Percentiles rank a stretch among this genome's conserved stretches.
phyloP scores from a whole-genome alignment of 1,284 basidiomycete species.

The Trichosporon coremiiforme region DNA sequence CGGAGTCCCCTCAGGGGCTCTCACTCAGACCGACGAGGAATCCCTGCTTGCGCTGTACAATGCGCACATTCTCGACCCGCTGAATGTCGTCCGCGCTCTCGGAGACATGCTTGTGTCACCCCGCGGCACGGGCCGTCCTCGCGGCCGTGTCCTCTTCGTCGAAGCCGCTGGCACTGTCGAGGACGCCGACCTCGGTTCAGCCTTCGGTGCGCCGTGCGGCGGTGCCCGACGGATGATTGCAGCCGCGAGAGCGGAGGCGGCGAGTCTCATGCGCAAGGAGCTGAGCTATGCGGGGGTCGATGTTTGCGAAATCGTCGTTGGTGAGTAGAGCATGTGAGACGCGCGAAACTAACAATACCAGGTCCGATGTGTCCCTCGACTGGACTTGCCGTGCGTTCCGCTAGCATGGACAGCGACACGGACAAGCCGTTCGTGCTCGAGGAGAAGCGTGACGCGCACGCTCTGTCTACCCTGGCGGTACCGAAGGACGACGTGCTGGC shows the following conservation, averaged over 20 bases:
- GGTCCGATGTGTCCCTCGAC: conserved; percentile 36
- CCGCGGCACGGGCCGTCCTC: conserved; percentile 16
- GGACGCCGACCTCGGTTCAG: conserved; percentile 21
- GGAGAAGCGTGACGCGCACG: not conserved
- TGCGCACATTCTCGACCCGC: conserved; percentile 46
- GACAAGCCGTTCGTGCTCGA: conserved; percentile 21
- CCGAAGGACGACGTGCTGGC: conserved; percentile 24
- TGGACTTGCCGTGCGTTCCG: conserved; percentile 27
- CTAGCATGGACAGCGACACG: conserved; percentile 38
- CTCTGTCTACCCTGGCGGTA: not conserved
- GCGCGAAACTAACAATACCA: conserved; percentile 22
- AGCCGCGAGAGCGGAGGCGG: conserved; percentile 38
- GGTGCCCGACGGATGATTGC: conserved; percentile 37
- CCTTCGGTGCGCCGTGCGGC: not conserved
- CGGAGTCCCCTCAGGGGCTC: conserved; percentile 24
- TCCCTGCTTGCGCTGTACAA: conserved; percentile 44
- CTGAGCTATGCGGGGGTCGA: conserved; percentile 40
- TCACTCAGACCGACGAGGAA: conserved; percentile 40
- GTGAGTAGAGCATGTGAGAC: conserved; percentile 33
- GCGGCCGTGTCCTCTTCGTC: conserved; percentile 47
- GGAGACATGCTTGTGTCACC: conserved; percentile 40
- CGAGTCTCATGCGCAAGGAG: conserved; percentile 40
- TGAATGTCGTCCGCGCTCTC: conserved; percentile 45
- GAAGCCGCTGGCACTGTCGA: conserved; percentile 41
- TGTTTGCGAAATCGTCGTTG: conserved; percentile 50